Base-by-base conservation (phyloP, 2,329 filamentous ascomycete genomes). In the Fusarium nelsonii region DNA sequence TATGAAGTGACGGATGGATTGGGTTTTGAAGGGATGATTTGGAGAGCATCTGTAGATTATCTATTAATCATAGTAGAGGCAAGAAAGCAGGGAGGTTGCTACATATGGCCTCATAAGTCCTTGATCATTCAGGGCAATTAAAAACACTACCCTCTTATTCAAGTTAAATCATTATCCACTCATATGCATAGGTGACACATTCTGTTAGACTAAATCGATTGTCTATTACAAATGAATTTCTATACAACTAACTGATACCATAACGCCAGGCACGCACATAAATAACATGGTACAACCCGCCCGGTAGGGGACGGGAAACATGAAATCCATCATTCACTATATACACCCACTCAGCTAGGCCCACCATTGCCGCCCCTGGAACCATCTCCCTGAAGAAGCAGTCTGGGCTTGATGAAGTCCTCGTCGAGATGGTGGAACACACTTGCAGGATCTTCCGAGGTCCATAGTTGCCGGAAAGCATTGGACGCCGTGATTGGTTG, bases 401-500 rank as follows among this genome's bases (percentile, higher is more conserved):
- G 81, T 76, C 91, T 92, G 18, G 95, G 95, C 84, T 98, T 98
- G 80, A 98, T 94, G 78, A 94, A 97, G 64, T 94, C 93, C 79
- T 99, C 96, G 78, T 99, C 96, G 63, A 99, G 83, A 80, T 97
- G 94, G 71, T 90, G 90, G 79, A 99, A 97, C 81, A 97, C 88
- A 45, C 92, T 93, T 11, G 92, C 92, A 44, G 97, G 94, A 78
- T 99, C 96, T 51, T 97, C 93, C 1, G 91, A 87, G 16, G 91
- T 92, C 71, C 97, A 89, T 10, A 99, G 83, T 76, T 95, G 92
- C 58, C 90, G 89, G 61, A 97, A 89, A 0, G 94, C 92, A 32
- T 89, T 91, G 20, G 89, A 87, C 12, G 92, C 92, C 30, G 88
- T 92, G n/a, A 93, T 82, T 41, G 85, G 81, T 48, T 82, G 52